Percentiles rank a stretch among this genome's conserved stretches.
Conservation (phyloP, 1,284 basidiomycete species). For the Fomitiporia mediterranea region DNA sequence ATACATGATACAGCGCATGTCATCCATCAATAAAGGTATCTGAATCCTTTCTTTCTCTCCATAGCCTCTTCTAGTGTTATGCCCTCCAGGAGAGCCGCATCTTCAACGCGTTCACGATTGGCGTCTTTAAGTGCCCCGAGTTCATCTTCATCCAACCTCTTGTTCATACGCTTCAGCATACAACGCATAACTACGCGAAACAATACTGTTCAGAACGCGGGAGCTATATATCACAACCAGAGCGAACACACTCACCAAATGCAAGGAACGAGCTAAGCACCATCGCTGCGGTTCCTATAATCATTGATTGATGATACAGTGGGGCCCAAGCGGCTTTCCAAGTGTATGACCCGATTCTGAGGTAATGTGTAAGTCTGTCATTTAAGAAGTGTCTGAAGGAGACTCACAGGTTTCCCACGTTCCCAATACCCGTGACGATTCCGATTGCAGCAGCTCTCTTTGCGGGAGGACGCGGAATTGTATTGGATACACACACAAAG, state of each 20-base stretch:
- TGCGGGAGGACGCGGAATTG: conserved; percentile 59
- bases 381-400: conserved; percentile 15
- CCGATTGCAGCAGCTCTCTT: conserved; percentile 47
- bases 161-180: conserved; percentile 34
- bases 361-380: background rate
- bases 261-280: conserved; percentile 28
- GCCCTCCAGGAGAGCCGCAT: conserved; percentile 35
- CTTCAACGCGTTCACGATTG: conserved; percentile 33
- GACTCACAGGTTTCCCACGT: conserved; percentile 30
- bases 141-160: conserved; percentile 33
- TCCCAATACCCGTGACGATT: conserved; percentile 38
- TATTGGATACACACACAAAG: conserved; percentile 58
- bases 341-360: conserved; percentile 34
- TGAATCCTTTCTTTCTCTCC: conserved; percentile 36
- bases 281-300: conserved; percentile 32
- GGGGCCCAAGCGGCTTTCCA: conserved; percentile 38
- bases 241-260: conserved; percentile 27
- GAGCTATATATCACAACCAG: background rate
- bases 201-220: background rate
- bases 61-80: conserved; percentile 36
- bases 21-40: conserved; percentile 34
- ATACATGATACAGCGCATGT: background rate
- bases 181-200: conserved; percentile 31
- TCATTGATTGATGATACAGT: conserved; percentile 36
- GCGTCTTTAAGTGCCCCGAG: conserved; percentile 30